These are phyloP conservation scores for Byssoonygena ceratinophila DNA, from an alignment of 2,329 filamentous ascomycete genomes.

Conservation along the genomic window DNA sequence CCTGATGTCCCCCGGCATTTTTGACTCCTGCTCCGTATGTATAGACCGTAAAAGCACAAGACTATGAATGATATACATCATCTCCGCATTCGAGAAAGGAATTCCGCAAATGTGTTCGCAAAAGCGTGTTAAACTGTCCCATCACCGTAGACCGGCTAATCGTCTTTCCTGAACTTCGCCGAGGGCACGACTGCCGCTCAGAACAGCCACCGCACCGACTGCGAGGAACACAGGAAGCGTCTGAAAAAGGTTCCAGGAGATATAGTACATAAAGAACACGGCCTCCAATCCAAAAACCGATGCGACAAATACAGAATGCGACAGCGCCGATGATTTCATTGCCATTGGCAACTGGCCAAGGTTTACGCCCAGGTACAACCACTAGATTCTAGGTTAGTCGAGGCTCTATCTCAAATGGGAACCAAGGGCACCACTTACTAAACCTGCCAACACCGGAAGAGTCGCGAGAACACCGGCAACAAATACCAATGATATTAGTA, in stretches of 20 bases:
- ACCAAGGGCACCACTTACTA: conserved; percentile 43
- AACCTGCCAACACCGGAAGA: conserved; percentile 60
- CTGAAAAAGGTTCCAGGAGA: conserved; percentile 83
- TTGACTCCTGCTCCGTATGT: neutral
- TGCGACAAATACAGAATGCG: conserved; percentile 75
- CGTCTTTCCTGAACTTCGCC: conserved; percentile 86
- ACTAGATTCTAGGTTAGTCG: conserved; percentile 43
- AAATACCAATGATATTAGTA: conserved; percentile 69
- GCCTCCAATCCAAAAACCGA: conserved; percentile 80
- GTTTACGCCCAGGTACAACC: conserved; percentile 74
- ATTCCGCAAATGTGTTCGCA: neutral
- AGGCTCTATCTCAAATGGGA: neutral
- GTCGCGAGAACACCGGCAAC: conserved; percentile 60
- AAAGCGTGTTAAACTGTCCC: neutral
- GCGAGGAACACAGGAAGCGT: conserved; percentile 61
- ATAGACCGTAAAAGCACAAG: neutral
- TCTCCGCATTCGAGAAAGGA: neutral
- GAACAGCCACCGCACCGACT: conserved; percentile 60
- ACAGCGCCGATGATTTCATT: conserved; percentile 61
- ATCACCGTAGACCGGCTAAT: conserved; percentile 57
- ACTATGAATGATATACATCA: neutral
- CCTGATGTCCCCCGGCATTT: neutral
- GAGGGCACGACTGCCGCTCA: conserved; percentile 81
- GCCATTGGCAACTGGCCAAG: conserved; percentile 66
- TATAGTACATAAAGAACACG: conserved; percentile 92